Conservation (phyloP, 2,329 filamentous ascomycete species). For the Monosporascus sp. region DNA sequence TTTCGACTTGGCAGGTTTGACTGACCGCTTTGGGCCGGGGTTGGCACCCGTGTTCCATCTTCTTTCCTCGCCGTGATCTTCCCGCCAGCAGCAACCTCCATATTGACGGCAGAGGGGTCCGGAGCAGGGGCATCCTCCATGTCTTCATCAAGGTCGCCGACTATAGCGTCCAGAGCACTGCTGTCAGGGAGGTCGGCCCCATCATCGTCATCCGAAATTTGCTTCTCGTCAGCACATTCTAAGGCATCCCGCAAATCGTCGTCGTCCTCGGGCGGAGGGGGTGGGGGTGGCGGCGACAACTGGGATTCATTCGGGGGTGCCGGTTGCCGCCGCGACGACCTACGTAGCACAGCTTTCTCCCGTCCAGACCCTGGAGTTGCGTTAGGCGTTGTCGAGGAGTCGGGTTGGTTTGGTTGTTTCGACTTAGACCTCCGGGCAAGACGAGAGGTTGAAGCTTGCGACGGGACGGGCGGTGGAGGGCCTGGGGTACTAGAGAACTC, state of each 20-base stretch:
- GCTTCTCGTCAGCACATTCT: conserved; percentile 90
- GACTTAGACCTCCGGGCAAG: conserved; percentile 40
- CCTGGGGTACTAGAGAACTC: conserved; percentile 32
- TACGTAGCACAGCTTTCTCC: conserved; percentile 55
- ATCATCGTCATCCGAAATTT: conserved; percentile 68
- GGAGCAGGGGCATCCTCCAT: conserved; percentile 67
- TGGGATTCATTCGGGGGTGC: conserved; percentile 45
- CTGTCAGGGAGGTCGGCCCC: conserved; percentile 54
- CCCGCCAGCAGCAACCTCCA: conserved; percentile 81
- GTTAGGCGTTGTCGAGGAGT: conserved; percentile 38
- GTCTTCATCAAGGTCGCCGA: conserved; percentile 86
- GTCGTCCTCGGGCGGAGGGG: conserved; percentile 50
- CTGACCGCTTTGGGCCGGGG: conserved; percentile 59
- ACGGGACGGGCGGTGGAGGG: conserved; percentile 31
- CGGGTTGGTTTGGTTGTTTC: conserved; percentile 37
- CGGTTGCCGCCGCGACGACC: conserved; percentile 58
- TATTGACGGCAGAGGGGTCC: conserved; percentile 82
- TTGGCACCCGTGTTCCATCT: conserved; percentile 81
- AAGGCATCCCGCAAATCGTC: conserved; percentile 65
- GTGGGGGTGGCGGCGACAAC: conserved; percentile 45
- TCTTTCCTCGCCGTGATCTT: conserved; percentile 89
- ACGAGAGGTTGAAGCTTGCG: conserved; percentile 40
- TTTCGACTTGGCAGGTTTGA: conserved; percentile 34
- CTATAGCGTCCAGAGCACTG: conserved; percentile 73
- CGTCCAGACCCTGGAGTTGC: conserved; percentile 43